Evolutionary conservation across 1,284 basidiomycete genomes (phyloP), one percentile per base, ranked within the genome.

Genomic region (Malassezia equina): DNA sequence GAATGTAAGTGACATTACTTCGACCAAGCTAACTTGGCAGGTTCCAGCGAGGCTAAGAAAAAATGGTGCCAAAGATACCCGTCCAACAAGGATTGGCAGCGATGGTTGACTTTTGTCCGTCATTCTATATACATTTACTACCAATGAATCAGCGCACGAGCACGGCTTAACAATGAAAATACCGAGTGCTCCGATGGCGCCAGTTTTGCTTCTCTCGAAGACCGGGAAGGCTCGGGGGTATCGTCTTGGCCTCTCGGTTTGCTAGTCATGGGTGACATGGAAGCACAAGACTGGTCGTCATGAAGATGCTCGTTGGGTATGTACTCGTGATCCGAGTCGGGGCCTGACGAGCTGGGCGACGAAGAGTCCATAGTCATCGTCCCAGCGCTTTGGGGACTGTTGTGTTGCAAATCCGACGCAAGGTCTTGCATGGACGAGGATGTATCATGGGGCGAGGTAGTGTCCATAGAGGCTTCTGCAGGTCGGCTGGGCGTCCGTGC

Each of bases 41-140:
- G 15, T 53, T 53, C 36, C 51, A 58, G 11, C 36, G 40, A 19
- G 55, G 55, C 9, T 57, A 51, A 15, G 6, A 11, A 15, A 39
- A 33, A 33, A 19, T 17, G 19, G 19, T 39, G 36, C 9, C 36
- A 19, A 39, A 31, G 12, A 39, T 39, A 39, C 36, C 36, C 36
- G 7, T n/a, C 15, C 32, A 15, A n/a, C 13, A 33, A n/a, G 15
- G 12, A 33, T 11, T n/a, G 7, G 32, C 32, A 33, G 3, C 19
- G 19, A 39, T 7, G 17, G 36, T 39, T 39, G 19, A 19, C 1
- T 19, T 21, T 9, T 3, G 21, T 6, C 36, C 36, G 9, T 39
- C 5, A 12, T 39, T 7, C 36, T 39, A 39, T 39, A 39, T 39
- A 39, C 36, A 39, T 39, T 39, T 39, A 39, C 11, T 39, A 9